Evolutionary conservation across 495 filamentous ascomycete species (phyloP).

Genomic region (Annulohypoxylon bovei): DNA sequence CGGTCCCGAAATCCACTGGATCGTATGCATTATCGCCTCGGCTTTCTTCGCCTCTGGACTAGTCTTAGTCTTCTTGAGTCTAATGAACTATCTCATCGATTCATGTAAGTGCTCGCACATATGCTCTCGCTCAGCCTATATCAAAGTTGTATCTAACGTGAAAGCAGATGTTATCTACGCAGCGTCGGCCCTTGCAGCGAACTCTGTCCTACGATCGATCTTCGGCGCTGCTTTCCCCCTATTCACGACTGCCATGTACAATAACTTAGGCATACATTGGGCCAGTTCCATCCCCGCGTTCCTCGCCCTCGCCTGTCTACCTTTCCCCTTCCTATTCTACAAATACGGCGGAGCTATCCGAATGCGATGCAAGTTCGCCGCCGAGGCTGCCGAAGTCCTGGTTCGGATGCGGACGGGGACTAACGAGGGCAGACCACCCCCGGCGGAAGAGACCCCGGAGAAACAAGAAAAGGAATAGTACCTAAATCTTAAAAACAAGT

Average conservation of each 20-base stretch:
- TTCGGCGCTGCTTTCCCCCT: conserved; percentile 89
- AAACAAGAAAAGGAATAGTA: conserved; percentile 2
- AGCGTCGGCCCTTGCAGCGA: conserved; percentile 81
- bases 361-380: conserved; percentile 77
- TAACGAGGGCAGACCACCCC: background rate
- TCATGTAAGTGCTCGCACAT: conserved; percentile 51
- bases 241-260: conserved; percentile 82
- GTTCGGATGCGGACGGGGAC: conserved; percentile 31
- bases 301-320: conserved; percentile 76
- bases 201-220: conserved; percentile 69
- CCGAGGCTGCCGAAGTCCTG: conserved; percentile 67
- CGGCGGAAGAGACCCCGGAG: background rate
- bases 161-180: conserved; percentile 74
- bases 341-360: conserved; percentile 76
- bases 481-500: background rate
- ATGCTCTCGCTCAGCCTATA: background rate
- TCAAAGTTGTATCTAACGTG: background rate
- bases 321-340: conserved; percentile 84
- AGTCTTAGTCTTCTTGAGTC: conserved; percentile 72
- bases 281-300: conserved; percentile 81
- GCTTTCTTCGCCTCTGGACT: conserved; percentile 59
- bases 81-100: conserved; percentile 86
- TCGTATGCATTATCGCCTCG: conserved; percentile 59
- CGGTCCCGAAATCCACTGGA: conserved; percentile 60
- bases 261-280: conserved; percentile 82